Evolutionary conservation across 2,329 filamentous ascomycete genomes (phyloP).

Genomic region (Xylariaceae sp.): DNA sequence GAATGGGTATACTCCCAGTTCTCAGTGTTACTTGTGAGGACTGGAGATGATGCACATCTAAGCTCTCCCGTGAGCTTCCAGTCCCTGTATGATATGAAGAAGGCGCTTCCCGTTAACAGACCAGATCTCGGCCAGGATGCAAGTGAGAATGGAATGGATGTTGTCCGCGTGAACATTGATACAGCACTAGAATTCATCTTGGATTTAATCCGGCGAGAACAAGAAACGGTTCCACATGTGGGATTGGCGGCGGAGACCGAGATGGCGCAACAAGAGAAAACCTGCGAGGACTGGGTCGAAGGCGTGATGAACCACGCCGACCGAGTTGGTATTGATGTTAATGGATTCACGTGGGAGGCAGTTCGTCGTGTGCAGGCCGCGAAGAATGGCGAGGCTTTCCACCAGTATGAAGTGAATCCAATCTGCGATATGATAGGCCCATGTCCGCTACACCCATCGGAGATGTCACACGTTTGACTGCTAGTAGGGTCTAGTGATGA

Average conservation of each 20-base stretch:
- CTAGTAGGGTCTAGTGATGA: no score
- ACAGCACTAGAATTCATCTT: background rate
- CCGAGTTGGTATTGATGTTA: background rate
- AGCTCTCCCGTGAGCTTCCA: conserved; percentile 12
- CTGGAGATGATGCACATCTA: conserved; percentile 10
- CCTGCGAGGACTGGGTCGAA: background rate
- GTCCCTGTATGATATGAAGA: conserved; percentile 9
- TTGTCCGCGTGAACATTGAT: background rate
- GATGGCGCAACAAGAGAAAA: background rate
- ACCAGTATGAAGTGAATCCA: background rate
- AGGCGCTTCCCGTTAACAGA: conserved; percentile 7
- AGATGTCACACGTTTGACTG: no score
- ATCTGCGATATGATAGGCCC: background rate
- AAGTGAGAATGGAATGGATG: background rate
- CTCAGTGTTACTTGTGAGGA: conserved; percentile 8
- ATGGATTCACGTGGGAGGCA: background rate
- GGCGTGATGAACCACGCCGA: background rate
- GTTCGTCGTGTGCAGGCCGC: background rate
- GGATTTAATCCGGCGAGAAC: background rate
- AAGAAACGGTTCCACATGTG: background rate
- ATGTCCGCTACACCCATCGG: no score
- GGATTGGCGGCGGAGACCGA: background rate
- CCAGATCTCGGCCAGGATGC: conserved; percentile 1
- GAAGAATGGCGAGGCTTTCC: background rate
- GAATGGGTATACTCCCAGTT: conserved; percentile 5